Base-by-base conservation (phyloP, 768 basidiomycete species). In the Agaricus bisporus region DNA sequence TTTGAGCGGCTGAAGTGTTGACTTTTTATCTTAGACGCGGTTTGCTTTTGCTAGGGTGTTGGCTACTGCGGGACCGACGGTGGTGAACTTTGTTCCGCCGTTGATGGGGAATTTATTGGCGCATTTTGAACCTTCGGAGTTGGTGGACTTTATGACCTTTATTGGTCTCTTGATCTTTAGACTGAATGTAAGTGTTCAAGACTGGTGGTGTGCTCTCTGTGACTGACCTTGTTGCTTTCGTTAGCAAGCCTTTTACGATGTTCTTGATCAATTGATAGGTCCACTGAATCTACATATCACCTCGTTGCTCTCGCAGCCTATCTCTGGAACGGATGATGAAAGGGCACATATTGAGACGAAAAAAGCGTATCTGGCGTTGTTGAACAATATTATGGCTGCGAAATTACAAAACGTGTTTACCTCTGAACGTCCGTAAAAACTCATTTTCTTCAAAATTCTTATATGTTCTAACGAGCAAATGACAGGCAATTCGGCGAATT, bases 111-210 rank as follows among this genome's bases (percentile, higher is more conserved):
- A 90, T 65, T 81, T 98, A n/a, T 81, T 98, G 48, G 80, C 85
- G 2, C 90, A 95, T 60, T 94, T 95, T 62, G 92, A 97, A 59
- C 87, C 93, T 1, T 81, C 86, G 6, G 97, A 99, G 67, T 73
- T 99, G 54, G 85, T 88, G 26, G 97, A 99, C 64, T 95, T 98
- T 62, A 86, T 98, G 78, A 88, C 86, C 62, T 98, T 99, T 73
- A 88, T 99, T 51, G 88, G 88, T 6, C 74, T 97, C 8, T 73
- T 98, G 49, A 86, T 95, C 49, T 92, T 95, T 66, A 90, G 90
- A 64, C 80, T 98, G 51, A 90, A 92, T 76, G 95, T 93, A 56
- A 53, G 73, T 60, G 22, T 8, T 17, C 46, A 51, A 51, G 67
- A 57, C 20, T 12, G 41, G 35, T 50, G 41, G n/a, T n/a, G n/a